These are phyloP conservation scores for Gossypium anomalum DNA, from an alignment of 345 rosid species.

Conservation along the genomic window DNA sequence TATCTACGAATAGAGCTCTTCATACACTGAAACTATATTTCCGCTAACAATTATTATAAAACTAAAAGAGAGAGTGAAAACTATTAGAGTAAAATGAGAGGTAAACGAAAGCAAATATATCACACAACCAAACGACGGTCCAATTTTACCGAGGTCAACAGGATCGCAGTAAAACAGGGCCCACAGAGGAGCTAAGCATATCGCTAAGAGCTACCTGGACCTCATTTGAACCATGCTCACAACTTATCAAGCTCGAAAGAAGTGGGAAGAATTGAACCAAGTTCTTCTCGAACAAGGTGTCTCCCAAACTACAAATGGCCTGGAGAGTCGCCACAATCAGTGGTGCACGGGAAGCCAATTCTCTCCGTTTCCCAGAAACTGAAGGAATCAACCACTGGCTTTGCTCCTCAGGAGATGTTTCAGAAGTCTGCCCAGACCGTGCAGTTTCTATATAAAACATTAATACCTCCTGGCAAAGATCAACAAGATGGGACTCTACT, in stretches of 20 bases:
- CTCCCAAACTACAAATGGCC: slow-evolving; percentile 78
- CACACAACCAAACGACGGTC: slow-evolving; percentile 27
- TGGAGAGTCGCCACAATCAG: slow-evolving; percentile 57
- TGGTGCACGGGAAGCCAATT: slow-evolving; percentile 71
- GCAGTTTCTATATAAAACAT: slow-evolving; percentile 61
- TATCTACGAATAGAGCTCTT: slow-evolving; percentile 26
- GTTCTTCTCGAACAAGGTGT: slow-evolving; percentile 64
- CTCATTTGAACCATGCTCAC: slow-evolving; percentile 91
- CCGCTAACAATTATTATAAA: slow-evolving; percentile 20
- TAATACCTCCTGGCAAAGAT: slow-evolving; percentile 67
- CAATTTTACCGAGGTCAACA: slow-evolving; percentile 39
- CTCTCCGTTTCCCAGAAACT: slow-evolving; percentile 88
- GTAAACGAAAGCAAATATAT: slow-evolving; percentile 12
- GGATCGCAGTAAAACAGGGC: slow-evolving; percentile 71
- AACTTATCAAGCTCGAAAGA: slow-evolving; percentile 72
- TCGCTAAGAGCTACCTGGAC: slow-evolving; percentile 89
- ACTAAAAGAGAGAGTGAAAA: background rate
- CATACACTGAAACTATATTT: slow-evolving; percentile 36
- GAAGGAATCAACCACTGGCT: slow-evolving; percentile 67
- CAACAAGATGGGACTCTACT: slow-evolving; percentile 65
- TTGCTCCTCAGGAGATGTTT: slow-evolving; percentile 33
- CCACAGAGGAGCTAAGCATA: slow-evolving; percentile 74
- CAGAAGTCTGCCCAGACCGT: slow-evolving; percentile 35
- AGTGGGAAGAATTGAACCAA: slow-evolving; percentile 66
- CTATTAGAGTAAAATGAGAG: background rate